Evolutionary conservation across 2,329 filamentous ascomycete genomes (phyloP).

Genomic region (Periconia sp.): DNA sequence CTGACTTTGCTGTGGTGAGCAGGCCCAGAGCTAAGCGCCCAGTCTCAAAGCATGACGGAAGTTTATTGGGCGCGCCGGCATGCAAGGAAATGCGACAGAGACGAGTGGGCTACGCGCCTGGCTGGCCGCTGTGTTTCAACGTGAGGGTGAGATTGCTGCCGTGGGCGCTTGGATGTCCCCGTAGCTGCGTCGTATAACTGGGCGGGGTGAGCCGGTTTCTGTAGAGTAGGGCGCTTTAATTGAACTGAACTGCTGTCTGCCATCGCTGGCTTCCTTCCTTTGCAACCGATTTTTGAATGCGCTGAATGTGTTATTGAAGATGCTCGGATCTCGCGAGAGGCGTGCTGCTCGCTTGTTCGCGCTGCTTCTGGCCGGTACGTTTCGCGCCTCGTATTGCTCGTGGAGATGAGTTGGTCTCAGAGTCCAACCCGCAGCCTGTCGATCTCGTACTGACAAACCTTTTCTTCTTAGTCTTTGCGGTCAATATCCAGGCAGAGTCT

Average conservation of each 20-base stretch:
- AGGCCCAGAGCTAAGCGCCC: constrained; percentile 16
- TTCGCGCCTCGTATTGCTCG: no score
- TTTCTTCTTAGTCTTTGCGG: constrained; percentile 22
- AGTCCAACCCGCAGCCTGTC: no score
- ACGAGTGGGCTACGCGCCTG: not conserved
- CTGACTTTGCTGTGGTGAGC: constrained; percentile 10
- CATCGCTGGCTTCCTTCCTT: no score
- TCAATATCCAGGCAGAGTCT: constrained; percentile 21
- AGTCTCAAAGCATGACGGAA: not conserved
- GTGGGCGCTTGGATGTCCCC: not conserved
- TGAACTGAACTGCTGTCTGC: no score
- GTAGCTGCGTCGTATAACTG: not conserved
- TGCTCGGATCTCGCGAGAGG: no score
- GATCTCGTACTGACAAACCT: no score
- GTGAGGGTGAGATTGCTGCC: constrained; percentile 21
- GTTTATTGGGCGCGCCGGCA: constrained; percentile 1
- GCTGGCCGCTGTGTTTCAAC: constrained; percentile 23
- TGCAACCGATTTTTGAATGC: no score
- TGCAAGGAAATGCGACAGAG: not conserved
- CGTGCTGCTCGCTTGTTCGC: no score
- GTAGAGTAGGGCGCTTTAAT: no score
- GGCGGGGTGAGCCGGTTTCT: not conserved
- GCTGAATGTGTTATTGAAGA: no score
- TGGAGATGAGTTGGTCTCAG: no score
- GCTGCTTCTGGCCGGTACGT: no score